A percentile compares a stretch with the other conserved stretches of the same genome.
phyloP scores from a whole-genome alignment of 2,329 filamentous ascomycete species.

The Phaeosphaeria sp. region DNA sequence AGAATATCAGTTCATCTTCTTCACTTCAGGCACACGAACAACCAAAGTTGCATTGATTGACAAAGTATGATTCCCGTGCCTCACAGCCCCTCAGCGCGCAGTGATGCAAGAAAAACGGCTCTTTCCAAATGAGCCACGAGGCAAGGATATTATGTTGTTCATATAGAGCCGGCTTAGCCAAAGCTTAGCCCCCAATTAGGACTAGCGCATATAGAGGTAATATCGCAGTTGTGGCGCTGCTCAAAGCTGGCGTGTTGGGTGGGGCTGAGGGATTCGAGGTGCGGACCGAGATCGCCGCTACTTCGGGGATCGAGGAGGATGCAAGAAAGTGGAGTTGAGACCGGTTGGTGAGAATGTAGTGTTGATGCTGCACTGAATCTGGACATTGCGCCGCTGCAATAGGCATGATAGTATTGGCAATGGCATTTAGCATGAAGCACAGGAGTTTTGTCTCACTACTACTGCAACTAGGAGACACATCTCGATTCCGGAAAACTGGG shows the following conservation, averaged over 20 bases:
- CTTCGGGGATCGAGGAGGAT: not conserved
- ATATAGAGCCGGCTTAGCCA: constrained; percentile 12
- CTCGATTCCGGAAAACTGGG: not conserved
- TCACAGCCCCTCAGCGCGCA: not conserved
- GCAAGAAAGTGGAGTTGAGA: not conserved
- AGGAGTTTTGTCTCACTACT: not conserved
- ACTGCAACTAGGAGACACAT: not conserved
- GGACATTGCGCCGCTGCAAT: not conserved
- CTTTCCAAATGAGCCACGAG: constrained; percentile 1
- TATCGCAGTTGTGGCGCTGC: constrained; percentile 16
- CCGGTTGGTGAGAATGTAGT: not conserved
- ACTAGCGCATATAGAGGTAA: constrained; percentile 7
- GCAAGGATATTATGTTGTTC: constrained; percentile 10
- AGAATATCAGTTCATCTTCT: not conserved
- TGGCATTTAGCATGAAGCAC: not conserved
- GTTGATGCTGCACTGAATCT: not conserved
- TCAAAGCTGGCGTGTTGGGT: not conserved
- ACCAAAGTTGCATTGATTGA: not conserved
- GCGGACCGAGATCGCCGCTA: not conserved
- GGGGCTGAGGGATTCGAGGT: not conserved
- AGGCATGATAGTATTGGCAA: not conserved
- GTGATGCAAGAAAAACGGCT: not conserved
- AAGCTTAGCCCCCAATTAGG: not conserved
- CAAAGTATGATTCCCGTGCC: not conserved
- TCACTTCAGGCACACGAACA: not conserved